phyloP scores from a whole-genome alignment of 768 basidiomycete genomes.

The Termitomyces sp. region DNA sequence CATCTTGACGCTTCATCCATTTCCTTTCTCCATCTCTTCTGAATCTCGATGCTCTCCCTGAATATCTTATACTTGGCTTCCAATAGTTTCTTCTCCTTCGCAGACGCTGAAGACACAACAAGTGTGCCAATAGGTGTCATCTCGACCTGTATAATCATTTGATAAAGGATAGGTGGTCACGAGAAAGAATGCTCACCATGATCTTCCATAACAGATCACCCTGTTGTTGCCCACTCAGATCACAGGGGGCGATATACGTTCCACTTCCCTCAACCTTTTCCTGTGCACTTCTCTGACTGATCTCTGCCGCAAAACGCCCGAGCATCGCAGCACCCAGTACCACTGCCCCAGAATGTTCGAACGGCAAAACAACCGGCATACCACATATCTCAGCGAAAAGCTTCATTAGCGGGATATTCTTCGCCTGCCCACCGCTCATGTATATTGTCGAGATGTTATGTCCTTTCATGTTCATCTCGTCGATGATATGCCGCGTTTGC shows the following conservation, averaged over 20 bases:
- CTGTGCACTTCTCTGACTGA: slow-evolving; percentile 15
- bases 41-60: slow-evolving; percentile 80
- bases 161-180: slow-evolving; percentile 26
- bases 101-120: slow-evolving; percentile 56
- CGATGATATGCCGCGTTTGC: slow-evolving; percentile 92
- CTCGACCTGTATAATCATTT: slow-evolving; percentile 50
- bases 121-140: slow-evolving; percentile 87
- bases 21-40: slow-evolving; percentile 79
- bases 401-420: slow-evolving; percentile 84
- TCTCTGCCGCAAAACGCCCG: slow-evolving; percentile 77
- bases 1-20: slow-evolving; percentile 52
- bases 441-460: slow-evolving; percentile 82
- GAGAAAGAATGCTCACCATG: slow-evolving; percentile 54
- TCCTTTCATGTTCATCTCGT: slow-evolving; percentile 79
- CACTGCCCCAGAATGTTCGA: slow-evolving; percentile 72
- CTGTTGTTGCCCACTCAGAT: slow-evolving; percentile 38
- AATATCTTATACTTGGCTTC: slow-evolving; percentile 95
- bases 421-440: slow-evolving; percentile 91
- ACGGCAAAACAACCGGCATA: slow-evolving; percentile 80
- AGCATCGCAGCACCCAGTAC: slow-evolving; percentile 94
- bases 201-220: slow-evolving; percentile 80
- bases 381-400: slow-evolving; percentile 82
- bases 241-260: slow-evolving; percentile 10
- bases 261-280: slow-evolving; percentile 19
- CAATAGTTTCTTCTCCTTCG: slow-evolving; percentile 67